phyloP scores from a whole-genome alignment of 2,329 filamentous ascomycete genomes.

The Aquanectria penicillioides region DNA sequence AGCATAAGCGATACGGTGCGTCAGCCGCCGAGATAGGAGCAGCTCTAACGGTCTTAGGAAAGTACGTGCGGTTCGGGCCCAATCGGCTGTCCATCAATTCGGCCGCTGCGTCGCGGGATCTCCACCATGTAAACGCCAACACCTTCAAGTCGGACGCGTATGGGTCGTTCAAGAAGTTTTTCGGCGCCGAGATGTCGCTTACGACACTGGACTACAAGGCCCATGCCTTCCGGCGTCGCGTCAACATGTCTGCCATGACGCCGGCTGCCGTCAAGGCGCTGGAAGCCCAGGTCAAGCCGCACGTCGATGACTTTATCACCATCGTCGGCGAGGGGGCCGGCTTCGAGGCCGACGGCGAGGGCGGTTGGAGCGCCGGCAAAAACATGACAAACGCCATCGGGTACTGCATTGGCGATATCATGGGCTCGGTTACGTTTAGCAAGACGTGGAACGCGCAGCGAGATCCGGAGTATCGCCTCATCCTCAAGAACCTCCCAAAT shows the following conservation, averaged over 20 bases:
- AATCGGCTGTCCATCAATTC: slow-evolving; percentile 5
- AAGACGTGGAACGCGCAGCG: slow-evolving; percentile 3
- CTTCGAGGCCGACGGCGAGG: neutral
- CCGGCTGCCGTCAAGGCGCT: neutral
- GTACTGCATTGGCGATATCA: neutral
- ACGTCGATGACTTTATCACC: neutral
- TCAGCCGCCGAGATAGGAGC: neutral
- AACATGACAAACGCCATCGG: neutral
- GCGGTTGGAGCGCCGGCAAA: neutral
- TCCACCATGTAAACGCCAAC: slow-evolving; percentile 4
- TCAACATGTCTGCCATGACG: slow-evolving; percentile 7
- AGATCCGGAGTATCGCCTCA: neutral
- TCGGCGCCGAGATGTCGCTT: neutral
- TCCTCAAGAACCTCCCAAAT: slow-evolving; percentile 1
- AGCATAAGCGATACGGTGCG: neutral
- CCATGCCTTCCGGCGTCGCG: neutral
- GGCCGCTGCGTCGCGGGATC: neutral
- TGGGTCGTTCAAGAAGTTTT: slow-evolving; percentile 3
- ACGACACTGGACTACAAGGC: slow-evolving; percentile 1
- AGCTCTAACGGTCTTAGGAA: neutral
- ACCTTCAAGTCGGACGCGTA: slow-evolving; percentile 1
- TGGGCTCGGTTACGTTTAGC: slow-evolving; percentile 4
- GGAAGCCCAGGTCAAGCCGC: neutral
- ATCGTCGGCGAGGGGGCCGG: neutral
- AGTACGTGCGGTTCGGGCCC: neutral